Conservation (phyloP, 768 basidiomycete species). For the Pulveroboletus sp. region DNA sequence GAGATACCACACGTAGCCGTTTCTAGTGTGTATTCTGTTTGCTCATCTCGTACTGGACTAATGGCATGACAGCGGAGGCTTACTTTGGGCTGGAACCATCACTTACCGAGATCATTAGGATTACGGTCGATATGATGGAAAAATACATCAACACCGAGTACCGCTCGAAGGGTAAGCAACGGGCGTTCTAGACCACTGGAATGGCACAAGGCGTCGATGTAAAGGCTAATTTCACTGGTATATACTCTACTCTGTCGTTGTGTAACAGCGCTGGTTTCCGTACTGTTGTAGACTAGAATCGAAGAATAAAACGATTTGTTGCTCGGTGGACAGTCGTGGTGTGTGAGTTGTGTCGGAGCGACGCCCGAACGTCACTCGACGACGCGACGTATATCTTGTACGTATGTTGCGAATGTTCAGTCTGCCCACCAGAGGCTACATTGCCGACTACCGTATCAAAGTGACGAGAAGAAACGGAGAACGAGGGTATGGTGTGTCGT, state of each 20-base stretch:
- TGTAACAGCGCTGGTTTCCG: neutral
- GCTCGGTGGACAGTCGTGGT: too few species aligned
- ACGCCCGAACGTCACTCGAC: too few species aligned
- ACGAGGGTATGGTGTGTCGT: too few species aligned
- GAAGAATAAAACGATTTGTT: neutral
- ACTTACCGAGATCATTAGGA: neutral
- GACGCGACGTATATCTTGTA: too few species aligned
- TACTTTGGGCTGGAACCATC: neutral
- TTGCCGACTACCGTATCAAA: too few species aligned
- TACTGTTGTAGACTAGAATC: neutral
- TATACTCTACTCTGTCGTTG: neutral
- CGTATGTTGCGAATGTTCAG: too few species aligned
- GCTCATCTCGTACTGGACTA: neutral
- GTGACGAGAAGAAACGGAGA: too few species aligned
- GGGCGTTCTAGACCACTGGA: neutral
- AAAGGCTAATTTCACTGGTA: neutral
- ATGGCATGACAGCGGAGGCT: neutral
- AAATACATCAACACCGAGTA: neutral
- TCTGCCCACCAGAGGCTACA: too few species aligned
- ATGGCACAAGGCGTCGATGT: neutral
- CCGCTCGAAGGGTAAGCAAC: neutral
- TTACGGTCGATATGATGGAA: neutral
- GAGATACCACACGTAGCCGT: neutral
- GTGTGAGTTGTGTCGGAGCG: too few species aligned
- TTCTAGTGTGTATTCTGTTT: neutral